Evolutionary conservation across 257 asterid species (phyloP).

Genomic region (Agastache rugosa): DNA sequence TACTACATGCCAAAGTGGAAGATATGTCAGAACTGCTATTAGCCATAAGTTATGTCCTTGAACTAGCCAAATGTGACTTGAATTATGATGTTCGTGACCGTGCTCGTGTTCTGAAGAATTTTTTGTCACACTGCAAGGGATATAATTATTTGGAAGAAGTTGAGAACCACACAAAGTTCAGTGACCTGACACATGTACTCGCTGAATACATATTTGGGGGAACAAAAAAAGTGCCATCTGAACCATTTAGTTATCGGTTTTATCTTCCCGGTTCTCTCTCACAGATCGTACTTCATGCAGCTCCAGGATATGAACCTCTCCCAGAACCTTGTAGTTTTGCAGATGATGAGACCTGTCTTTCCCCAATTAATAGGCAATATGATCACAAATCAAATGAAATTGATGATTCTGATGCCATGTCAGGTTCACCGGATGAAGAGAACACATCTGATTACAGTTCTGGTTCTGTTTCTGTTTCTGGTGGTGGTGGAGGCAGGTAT

Average conservation of each 20-base stretch:
- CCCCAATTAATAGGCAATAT: conserved; percentile 41
- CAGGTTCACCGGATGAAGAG: conserved; percentile 85
- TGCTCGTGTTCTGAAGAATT: conserved; percentile 68
- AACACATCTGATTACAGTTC: conserved; percentile 74
- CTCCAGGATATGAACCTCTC: conserved; percentile 99
- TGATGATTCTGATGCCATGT: conserved; percentile 61
- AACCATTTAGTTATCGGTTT: conserved; percentile 65
- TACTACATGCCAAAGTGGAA: conserved; percentile 67
- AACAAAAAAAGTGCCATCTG: conserved; percentile 51
- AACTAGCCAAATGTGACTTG: conserved; percentile 83
- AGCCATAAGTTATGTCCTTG: conserved; percentile 68
- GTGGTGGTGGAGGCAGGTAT: conserved; percentile 52
- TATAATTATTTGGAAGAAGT: conserved; percentile 49
- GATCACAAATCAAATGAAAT: conserved; percentile 55
- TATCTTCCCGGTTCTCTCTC: conserved; percentile 99
- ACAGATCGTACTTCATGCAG: conserved; percentile 97
- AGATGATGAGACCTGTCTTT: conserved; percentile 46
- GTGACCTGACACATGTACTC: conserved; percentile 50
- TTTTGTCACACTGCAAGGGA: conserved; percentile 55
- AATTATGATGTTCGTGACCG: conserved; percentile 96
- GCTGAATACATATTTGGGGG: conserved; percentile 71
- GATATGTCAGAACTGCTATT: conserved; percentile 48
- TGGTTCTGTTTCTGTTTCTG: conserved; percentile 56
- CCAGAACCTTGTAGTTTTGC: conserved; percentile 85
- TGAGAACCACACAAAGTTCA: conserved; percentile 45